Conservation (phyloP, 2,329 filamentous ascomycete genomes). For the Microcyclosporella mali region DNA sequence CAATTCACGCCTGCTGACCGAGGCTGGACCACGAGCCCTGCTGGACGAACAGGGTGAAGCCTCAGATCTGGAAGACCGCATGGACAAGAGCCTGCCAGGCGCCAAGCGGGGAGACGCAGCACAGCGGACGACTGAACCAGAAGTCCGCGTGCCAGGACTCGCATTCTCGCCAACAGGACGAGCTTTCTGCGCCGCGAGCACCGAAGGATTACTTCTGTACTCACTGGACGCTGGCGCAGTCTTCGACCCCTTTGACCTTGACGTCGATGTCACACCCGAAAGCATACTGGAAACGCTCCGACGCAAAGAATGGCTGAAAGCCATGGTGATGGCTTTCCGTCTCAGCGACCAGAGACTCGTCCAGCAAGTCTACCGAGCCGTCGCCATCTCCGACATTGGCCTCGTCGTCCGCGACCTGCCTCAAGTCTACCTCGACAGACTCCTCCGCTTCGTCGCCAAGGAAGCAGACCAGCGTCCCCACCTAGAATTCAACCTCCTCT, state of each 20-base stretch:
- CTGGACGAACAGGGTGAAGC: slow-evolving; percentile 83
- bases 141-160: slow-evolving; percentile 77
- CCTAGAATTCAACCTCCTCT: slow-evolving; percentile 88
- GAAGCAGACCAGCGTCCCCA: slow-evolving; percentile 88
- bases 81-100: slow-evolving; percentile 74
- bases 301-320: slow-evolving; percentile 79
- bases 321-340: slow-evolving; percentile 93
- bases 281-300: slow-evolving; percentile 61
- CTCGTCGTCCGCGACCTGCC: slow-evolving; percentile 76
- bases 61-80: slow-evolving; percentile 79
- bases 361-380: slow-evolving; percentile 75
- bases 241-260: slow-evolving; percentile 94
- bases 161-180: slow-evolving; percentile 84
- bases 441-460: slow-evolving; percentile 80
- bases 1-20: slow-evolving; percentile 85
- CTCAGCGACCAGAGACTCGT: slow-evolving; percentile 81
- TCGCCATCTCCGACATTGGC: slow-evolving; percentile 67
- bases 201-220: slow-evolving; percentile 90
- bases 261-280: slow-evolving; percentile 85
- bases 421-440: slow-evolving; percentile 73
- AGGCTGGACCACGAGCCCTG: slow-evolving; percentile 77
- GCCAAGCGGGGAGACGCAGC: slow-evolving; percentile 83
- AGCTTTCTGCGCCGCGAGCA: slow-evolving; percentile 89
- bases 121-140: slow-evolving; percentile 65
- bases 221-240: slow-evolving; percentile 75